phyloP scores from a whole-genome alignment of 371 early-diverging fungal genomes.

The Actinomucor elegans region DNA sequence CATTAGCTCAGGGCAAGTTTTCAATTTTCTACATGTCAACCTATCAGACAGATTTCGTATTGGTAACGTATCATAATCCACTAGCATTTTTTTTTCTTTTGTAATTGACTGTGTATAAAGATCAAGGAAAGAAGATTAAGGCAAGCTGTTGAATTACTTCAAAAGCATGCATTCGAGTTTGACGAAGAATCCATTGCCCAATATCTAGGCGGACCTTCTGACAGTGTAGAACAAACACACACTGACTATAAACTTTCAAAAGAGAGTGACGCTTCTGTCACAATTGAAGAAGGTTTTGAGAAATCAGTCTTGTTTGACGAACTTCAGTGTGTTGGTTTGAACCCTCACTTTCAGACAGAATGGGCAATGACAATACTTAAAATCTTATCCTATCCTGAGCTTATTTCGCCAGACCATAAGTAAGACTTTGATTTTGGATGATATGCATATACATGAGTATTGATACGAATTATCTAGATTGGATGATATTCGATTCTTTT shows the following conservation, averaged over 20 bases:
- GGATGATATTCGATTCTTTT: conserved; percentile 56
- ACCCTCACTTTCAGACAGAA: conserved; percentile 43
- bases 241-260: neutral
- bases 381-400: conserved; percentile 65
- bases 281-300: conserved; percentile 27
- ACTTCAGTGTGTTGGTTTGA: conserved; percentile 66
- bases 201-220: conserved; percentile 17
- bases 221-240: neutral
- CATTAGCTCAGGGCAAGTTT: conserved; percentile 66
- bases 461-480: conserved; percentile 21
- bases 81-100: too few relatives aligned
- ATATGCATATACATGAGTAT: neutral
- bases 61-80: conserved; percentile 47
- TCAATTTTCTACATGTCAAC: conserved; percentile 73
- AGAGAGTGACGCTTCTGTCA: conserved; percentile 2
- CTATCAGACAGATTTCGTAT: conserved; percentile 74
- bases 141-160: conserved; percentile 57
- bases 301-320: conserved; percentile 48
- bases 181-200: conserved; percentile 41
- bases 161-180: conserved; percentile 54
- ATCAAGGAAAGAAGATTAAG: conserved; percentile 62
- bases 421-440: conserved; percentile 8
- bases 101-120: conserved; percentile 25
- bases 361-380: conserved; percentile 68
- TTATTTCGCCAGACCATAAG: conserved; percentile 7